Base-by-base conservation (phyloP, 2,329 filamentous ascomycete genomes). In the Zymoseptoria ardabiliae region DNA sequence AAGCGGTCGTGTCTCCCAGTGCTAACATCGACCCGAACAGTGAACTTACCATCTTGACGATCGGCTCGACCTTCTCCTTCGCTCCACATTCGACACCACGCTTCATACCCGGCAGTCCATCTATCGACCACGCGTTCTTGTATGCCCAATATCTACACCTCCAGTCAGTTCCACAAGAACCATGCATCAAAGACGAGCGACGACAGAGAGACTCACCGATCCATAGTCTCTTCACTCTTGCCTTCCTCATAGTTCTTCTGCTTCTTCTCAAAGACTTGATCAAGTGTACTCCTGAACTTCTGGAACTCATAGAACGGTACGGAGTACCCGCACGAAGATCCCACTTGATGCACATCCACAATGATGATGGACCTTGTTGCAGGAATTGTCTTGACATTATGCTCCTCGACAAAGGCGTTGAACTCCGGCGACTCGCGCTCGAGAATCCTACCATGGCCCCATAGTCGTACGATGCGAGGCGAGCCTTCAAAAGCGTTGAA, bases 241-340 rank as follows among this genome's bases (percentile, higher is more conserved):
- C 76, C 76, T 0, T 57, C 65, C 9, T 66, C 60, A 51, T 68
- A 75, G 50, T 72, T 72, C 51, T 63, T 66, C 6, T 75, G 68
- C 58, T 74, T 75, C 60, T 76, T 76, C 59, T 69, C 70, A 54
- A 76, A 78, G 51, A 71, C 66, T 21, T 78, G 73, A 55, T 78
- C 75, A 17, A 79, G 62, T 2, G 71, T 75, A 5, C 68, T 68
- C 5, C 77, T 63, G 57, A 71, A 75, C 20, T 67, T 72, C 30
- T 73, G 73, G 61, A 77, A 78, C 25, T 78, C 76, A 58, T 75
- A 78, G 59, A 70, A 75, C 0, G 77, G 77, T 10, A 79, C 76
- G 2, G 66, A 70, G 55, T 76, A 78, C 0, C 77, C 77, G 60
- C 77, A 79, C 3, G 70, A 73, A 0, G 70, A 72, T 2, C 71